Percentiles rank a stretch among this genome's conserved stretches.
These are phyloP conservation scores for Medicago truncatula DNA, from an alignment of 306 rosid species.

Conservation along the genomic window DNA sequence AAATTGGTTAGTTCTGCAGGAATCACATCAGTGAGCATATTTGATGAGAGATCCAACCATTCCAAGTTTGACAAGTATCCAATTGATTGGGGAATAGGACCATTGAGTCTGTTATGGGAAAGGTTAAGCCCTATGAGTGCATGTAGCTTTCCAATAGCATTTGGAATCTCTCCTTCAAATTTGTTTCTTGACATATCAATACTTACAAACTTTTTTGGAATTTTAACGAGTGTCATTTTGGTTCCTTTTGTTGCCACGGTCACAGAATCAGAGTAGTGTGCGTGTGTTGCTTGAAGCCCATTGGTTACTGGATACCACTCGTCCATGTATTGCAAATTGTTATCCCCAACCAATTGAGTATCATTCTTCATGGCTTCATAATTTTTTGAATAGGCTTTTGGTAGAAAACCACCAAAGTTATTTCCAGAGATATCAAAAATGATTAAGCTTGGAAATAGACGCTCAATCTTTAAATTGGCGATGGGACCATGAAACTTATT, in stretches of 20 bases:
- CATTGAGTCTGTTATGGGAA: conserved; percentile 42
- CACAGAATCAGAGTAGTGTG: background rate
- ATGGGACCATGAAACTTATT: conserved; percentile 49
- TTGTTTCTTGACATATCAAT: conserved; percentile 33
- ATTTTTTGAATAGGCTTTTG: background rate
- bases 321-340: background rate
- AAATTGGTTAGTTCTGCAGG: conserved; percentile 39
- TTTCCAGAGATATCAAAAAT: conserved; percentile 44
- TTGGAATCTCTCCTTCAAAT: conserved; percentile 47
- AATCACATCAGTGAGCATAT: conserved; percentile 29
- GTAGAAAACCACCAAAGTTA: conserved; percentile 26
- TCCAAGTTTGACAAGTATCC: conserved; percentile 34
- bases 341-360: background rate
- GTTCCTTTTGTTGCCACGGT: conserved; percentile 25
- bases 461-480: background rate
- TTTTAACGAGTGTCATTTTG: background rate
- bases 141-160: conserved; percentile 30
- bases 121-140: conserved; percentile 41
- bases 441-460: conserved; percentile 26
- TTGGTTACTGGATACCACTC: no score
- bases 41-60: conserved; percentile 52
- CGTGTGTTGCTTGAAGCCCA: background rate
- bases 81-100: background rate
- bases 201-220: background rate
- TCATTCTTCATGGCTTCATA: background rate